A percentile compares a stretch with the other conserved stretches of the same genome.
phyloP scores from a whole-genome alignment of 2,329 filamentous ascomycete species.

The Karstenula rhodostoma region DNA sequence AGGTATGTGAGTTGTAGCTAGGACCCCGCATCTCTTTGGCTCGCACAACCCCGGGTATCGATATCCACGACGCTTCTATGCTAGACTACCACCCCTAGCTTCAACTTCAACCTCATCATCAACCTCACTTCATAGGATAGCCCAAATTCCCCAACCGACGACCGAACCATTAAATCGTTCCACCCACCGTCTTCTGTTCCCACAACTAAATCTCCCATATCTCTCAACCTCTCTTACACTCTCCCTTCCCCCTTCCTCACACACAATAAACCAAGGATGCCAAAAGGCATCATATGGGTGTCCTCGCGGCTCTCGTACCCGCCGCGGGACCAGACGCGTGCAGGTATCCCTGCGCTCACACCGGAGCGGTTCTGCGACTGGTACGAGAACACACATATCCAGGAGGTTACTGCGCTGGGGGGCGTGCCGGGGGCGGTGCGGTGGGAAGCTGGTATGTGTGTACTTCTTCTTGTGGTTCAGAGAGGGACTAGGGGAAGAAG shows the following conservation, averaged over 20 bases:
- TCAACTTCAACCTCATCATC: neutral
- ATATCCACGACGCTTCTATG: neutral
- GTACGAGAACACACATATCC: constrained; percentile 33
- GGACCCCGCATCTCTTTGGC: neutral
- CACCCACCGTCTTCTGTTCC: too few relatives aligned
- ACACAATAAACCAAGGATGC: constrained; percentile 20
- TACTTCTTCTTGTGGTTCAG: too few relatives aligned
- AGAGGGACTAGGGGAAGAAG: too few relatives aligned
- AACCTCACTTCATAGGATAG: too few relatives aligned
- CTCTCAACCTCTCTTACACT: too few relatives aligned
- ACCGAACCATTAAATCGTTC: too few relatives aligned
- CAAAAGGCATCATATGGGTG: constrained; percentile 39
- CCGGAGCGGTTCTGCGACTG: constrained; percentile 2
- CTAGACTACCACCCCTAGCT: neutral
- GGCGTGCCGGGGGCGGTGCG: constrained; percentile 35
- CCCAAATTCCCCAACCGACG: too few relatives aligned
- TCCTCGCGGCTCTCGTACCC: constrained; percentile 27
- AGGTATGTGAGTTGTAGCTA: neutral
- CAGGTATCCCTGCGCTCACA: neutral
- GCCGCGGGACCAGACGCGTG: neutral
- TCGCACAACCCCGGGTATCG: neutral
- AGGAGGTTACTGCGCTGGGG: constrained; percentile 31
- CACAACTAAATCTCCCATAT: too few relatives aligned
- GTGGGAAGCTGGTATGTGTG: constrained; percentile 29
- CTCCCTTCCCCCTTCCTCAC: neutral